Conservation (phyloP, 306 rosid genomes). For the Sindora glabra region DNA sequence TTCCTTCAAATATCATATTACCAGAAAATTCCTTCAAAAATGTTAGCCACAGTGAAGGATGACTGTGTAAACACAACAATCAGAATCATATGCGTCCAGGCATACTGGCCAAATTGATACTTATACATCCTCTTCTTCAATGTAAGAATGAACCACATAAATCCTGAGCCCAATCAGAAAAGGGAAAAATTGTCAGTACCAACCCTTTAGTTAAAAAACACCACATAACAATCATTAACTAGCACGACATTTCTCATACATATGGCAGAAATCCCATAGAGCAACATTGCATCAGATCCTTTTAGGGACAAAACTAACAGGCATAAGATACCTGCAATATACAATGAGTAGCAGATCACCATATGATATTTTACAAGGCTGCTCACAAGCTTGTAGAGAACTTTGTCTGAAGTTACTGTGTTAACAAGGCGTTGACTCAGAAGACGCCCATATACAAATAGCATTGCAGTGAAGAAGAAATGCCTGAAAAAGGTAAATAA, state of each 20-base stretch:
- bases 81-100: constrained; percentile 99
- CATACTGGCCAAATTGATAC: constrained; percentile 99
- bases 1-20: constrained; percentile 22
- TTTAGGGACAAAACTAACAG: constrained; percentile 1
- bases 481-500: constrained; percentile 56
- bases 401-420: constrained; percentile 76
- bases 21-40: constrained; percentile 97
- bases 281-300: too few relatives aligned
- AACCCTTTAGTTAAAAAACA: not conserved
- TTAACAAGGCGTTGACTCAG: constrained; percentile 88
- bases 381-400: constrained; percentile 71
- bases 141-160: constrained; percentile 98
- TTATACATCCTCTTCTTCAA: constrained; percentile 97
- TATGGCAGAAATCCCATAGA: not conserved
- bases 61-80: constrained; percentile 93
- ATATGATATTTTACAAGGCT: constrained; percentile 81
- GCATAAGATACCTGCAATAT: constrained; percentile 65
- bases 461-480: constrained; percentile 96
- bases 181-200: constrained; percentile 14
- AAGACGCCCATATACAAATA: constrained; percentile 92
- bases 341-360: constrained; percentile 82
- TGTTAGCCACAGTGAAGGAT: constrained; percentile 93
- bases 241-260: constrained; percentile 5
- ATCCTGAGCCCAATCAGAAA: constrained; percentile 56
- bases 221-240: not conserved